These are phyloP conservation scores for Aspergillus ibericus DNA, from an alignment of 2,329 filamentous ascomycete species.

Conservation along the genomic window DNA sequence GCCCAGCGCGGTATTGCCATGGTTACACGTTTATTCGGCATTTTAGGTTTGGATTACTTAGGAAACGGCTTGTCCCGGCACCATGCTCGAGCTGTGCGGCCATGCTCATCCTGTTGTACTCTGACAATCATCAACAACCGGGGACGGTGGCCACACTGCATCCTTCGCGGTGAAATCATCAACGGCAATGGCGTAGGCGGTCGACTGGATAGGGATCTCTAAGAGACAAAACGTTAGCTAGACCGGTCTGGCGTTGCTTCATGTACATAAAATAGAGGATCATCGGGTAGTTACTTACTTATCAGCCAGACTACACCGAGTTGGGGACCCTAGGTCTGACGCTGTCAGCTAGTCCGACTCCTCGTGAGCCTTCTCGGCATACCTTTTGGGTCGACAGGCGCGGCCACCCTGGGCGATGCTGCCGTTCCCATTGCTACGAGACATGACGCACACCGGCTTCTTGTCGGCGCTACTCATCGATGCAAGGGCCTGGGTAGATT, in stretches of 20 bases:
- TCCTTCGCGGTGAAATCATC: neutral
- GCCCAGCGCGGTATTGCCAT: neutral
- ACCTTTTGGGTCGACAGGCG: constrained; percentile 31
- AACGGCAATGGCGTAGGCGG: neutral
- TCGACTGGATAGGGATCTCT: too few species aligned
- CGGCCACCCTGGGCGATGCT: constrained; percentile 52
- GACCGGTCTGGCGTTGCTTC: too few species aligned
- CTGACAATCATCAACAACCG: neutral
- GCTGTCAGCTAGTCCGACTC: neutral
- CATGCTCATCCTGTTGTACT: neutral
- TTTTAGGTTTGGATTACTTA: neutral
- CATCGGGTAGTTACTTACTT: neutral
- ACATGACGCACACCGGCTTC: constrained; percentile 82
- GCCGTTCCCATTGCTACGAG: constrained; percentile 61
- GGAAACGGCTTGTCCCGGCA: neutral
- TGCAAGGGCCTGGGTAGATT: constrained; percentile 63
- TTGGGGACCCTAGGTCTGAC: neutral
- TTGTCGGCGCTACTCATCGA: constrained; percentile 81
- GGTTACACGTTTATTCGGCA: neutral
- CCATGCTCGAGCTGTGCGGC: neutral
- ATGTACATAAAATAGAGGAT: neutral
- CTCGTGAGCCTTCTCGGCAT: neutral
- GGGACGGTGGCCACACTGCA: neutral
- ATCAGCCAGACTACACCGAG: neutral
- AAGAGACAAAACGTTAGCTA: too few species aligned